Percentiles rank a stretch among this genome's conserved stretches.
Conservation (phyloP, 1,284 basidiomycete species). For the Pterulicium gracile region DNA sequence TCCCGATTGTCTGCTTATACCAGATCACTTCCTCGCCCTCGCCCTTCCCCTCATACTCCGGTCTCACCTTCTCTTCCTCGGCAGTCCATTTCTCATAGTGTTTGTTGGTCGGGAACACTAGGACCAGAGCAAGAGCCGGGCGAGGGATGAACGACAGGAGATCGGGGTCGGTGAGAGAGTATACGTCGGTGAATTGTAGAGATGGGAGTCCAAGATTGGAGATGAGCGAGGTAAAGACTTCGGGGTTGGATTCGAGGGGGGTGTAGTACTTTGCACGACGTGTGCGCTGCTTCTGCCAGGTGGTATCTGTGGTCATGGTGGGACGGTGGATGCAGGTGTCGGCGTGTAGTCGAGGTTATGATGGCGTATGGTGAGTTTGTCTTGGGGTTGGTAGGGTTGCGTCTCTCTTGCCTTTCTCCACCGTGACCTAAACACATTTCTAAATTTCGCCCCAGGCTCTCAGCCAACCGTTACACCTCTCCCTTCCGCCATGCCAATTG, state of each 20-base stretch:
- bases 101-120: conserved; percentile 1
- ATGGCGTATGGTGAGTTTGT: too few species aligned
- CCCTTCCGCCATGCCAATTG: too few species aligned
- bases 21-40: conserved; percentile 3
- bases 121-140: conserved; percentile 1
- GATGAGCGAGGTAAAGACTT: conserved; percentile 5
- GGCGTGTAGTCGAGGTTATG: too few species aligned
- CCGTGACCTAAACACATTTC: too few species aligned
- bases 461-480: too few species aligned
- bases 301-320: conserved; percentile 3
- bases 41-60: conserved; percentile 2
- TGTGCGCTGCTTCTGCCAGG: too few species aligned
- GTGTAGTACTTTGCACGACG: conserved; percentile 3
- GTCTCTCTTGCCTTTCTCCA: too few species aligned
- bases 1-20: conserved; percentile 5
- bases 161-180: conserved; percentile 4
- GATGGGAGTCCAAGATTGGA: background rate
- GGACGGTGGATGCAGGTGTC: too few species aligned
- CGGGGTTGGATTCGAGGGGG: conserved; percentile 6
- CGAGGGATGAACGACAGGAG: conserved; percentile 3
- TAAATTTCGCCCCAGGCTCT: too few species aligned
- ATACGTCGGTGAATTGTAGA: conserved; percentile 4
- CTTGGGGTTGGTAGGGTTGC: too few species aligned
- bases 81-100: background rate
- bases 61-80: background rate